Base-by-base conservation (phyloP, 345 rosid species). In the Populus nigra region DNA sequence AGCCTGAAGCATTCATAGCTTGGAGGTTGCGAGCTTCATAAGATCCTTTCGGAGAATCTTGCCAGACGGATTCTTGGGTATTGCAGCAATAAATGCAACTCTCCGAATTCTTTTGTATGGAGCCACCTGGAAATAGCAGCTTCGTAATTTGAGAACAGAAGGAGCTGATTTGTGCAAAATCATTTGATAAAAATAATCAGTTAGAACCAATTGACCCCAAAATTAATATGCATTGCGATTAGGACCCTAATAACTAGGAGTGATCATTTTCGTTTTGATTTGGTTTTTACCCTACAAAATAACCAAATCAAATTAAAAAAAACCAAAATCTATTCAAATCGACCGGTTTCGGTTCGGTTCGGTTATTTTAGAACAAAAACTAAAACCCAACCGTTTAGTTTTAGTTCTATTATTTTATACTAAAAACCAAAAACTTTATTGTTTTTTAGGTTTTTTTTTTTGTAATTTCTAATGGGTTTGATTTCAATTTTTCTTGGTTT, bases 1-100 rank as follows among this genome's bases (percentile, higher is more conserved):
- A 18, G 57, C n/a, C 59, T 50, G n/a, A 45, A 68, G 18, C 55
- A 53, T 13, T 89, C 82, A 94, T 5, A 94, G 89, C 80, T 89
- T 94, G 70, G 97, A 92, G 74, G 88, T 85, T 13, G 97, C 97
- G 2, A 89, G 84, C 88, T 87, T 89, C 55, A 93, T 91, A 57
- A 94, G 88, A 80, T 93, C 97, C 78, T 90, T 94, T 78, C 97
- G 86, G 15, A 93, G 92, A 66, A 88, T 90, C 82, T 94, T 93
- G 68, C 97, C 97, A 0, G 97, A 91, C 15, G 90, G 88, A 77
- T 88, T 93, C 82, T 90, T 94, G 9, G 97, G 98, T 31, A 94
- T 80, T 33, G 92, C 86, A 61, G 78, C 81, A 16, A 90, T 66
- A 81, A 91, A 91, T 6, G 91, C 76, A 29, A 93, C 92, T 79